Evolutionary conservation across 2,329 filamentous ascomycete genomes (phyloP).

Genomic region (Penicillium sp.): DNA sequence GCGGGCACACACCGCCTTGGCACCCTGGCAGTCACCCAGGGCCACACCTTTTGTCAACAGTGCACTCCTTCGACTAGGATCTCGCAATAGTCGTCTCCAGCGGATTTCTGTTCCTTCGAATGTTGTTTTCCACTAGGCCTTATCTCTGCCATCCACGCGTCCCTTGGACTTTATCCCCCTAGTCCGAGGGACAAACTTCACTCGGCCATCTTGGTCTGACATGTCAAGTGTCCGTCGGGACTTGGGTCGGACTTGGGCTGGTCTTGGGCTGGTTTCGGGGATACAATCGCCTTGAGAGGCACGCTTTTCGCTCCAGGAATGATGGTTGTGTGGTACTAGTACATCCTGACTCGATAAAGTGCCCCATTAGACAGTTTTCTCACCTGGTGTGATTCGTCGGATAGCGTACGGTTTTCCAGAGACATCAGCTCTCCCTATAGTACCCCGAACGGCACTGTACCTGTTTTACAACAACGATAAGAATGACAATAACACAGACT

Average conservation of each 20-base stretch:
- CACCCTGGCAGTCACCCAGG: not conserved
- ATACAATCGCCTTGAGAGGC: not conserved
- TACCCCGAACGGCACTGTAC: too few relatives aligned
- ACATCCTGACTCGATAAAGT: not conserved
- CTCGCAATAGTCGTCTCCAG: not conserved
- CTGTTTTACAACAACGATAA: too few relatives aligned
- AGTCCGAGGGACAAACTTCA: not conserved
- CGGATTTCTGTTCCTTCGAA: not conserved
- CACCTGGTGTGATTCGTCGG: not conserved
- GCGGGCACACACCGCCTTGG: conserved; percentile 2
- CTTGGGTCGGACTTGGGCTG: not conserved
- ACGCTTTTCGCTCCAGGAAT: not conserved
- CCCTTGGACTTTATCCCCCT: not conserved
- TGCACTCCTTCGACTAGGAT: not conserved
- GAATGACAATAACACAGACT: not conserved
- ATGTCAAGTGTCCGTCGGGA: not conserved
- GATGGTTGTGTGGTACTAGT: not conserved
- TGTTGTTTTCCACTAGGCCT: not conserved
- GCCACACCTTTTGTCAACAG: not conserved
- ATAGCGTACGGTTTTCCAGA: not conserved
- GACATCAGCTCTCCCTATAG: too few relatives aligned
- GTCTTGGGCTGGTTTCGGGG: too few relatives aligned
- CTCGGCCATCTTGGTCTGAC: not conserved
- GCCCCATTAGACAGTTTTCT: not conserved
- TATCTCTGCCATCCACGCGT: not conserved